A percentile compares a stretch with the other conserved stretches of the same genome.
Evolutionary conservation across 2,329 filamentous ascomycete species (phyloP).

Genomic region (Hortaea sp.): DNA sequence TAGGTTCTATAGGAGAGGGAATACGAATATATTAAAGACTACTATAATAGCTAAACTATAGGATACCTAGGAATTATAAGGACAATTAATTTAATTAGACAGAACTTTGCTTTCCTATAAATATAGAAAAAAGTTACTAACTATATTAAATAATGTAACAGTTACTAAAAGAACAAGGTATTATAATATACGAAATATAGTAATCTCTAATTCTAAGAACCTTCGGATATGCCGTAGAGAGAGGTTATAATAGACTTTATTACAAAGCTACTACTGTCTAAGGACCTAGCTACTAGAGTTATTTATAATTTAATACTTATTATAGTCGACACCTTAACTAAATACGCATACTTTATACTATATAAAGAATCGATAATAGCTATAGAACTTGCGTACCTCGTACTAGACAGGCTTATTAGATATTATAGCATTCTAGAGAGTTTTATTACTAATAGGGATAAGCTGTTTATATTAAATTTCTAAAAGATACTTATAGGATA

Average conservation of each 20-base stretch:
- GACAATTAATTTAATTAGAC: constrained; percentile 2
- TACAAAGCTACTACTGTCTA: constrained; percentile 9
- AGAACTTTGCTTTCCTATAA: constrained; percentile 4
- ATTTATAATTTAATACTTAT: constrained; percentile 11
- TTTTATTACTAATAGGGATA: constrained; percentile 13
- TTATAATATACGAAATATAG: constrained; percentile 6
- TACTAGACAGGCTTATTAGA: constrained; percentile 10
- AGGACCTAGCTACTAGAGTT: constrained; percentile 1
- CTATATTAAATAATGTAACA: constrained; percentile 6
- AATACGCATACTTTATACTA: constrained; percentile 9
- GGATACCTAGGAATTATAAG: constrained; percentile 4
- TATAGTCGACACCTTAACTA: constrained; percentile 13
- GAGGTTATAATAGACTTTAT: constrained; percentile 17
- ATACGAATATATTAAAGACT: constrained; percentile 6
- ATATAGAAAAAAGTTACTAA: constrained; percentile 1
- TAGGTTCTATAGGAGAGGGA: constrained; percentile 4
- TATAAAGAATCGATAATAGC: constrained; percentile 7
- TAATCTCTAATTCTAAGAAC: constrained; percentile 5
- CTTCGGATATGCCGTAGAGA: constrained; percentile 8
- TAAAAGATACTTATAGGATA: constrained; percentile 8
- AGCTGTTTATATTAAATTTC: constrained; percentile 12
- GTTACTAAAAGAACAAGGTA: constrained; percentile 5
- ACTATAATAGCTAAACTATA: constrained; percentile 8
- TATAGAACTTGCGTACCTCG: constrained; percentile 10
- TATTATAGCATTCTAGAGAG: constrained; percentile 9